Percentiles rank a stretch among this genome's conserved stretches.
phyloP scores from a whole-genome alignment of 1,284 basidiomycete species.

The Boletus semigastroideus region DNA sequence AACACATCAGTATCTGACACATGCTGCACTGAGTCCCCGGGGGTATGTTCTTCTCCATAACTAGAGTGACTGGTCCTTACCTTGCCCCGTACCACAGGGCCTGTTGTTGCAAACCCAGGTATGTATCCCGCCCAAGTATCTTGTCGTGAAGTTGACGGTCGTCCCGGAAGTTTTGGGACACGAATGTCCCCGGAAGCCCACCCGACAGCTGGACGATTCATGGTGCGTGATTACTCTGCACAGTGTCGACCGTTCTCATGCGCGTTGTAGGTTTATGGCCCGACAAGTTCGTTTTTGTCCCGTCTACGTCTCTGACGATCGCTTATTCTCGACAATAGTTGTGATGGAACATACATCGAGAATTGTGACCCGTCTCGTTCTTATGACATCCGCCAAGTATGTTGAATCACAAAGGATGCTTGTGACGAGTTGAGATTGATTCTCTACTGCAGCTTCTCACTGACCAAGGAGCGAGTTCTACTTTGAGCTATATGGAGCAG shows the following conservation, averaged over 20 bases:
- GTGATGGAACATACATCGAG: slow-evolving; percentile 62
- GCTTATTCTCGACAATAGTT: slow-evolving; percentile 45
- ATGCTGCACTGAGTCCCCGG: slow-evolving; percentile 58
- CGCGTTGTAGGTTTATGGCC: slow-evolving; percentile 61
- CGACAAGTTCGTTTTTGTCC: slow-evolving; percentile 51
- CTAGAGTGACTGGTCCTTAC: background rate
- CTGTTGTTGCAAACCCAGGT: slow-evolving; percentile 65
- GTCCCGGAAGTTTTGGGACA: slow-evolving; percentile 58
- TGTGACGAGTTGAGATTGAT: background rate
- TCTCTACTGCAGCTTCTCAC: slow-evolving; percentile 48
- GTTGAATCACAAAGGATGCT: background rate
- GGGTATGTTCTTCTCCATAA: slow-evolving; percentile 29
- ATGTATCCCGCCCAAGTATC: background rate
- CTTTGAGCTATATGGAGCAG: slow-evolving; percentile 65
- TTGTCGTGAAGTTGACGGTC: background rate
- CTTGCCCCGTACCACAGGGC: slow-evolving; percentile 40
- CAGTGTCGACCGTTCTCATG: slow-evolving; percentile 4
- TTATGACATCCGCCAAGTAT: slow-evolving; percentile 50
- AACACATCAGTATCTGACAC: slow-evolving; percentile 40
- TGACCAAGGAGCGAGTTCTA: slow-evolving; percentile 56
- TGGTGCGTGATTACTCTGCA: slow-evolving; percentile 40
- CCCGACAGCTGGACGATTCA: slow-evolving; percentile 74
- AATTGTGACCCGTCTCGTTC: slow-evolving; percentile 66
- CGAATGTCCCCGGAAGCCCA: slow-evolving; percentile 62
- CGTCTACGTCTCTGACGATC: background rate